Evolutionary conservation across 495 filamentous ascomycete genomes (phyloP), one percentile per base, ranked within the genome.

Genomic region (Tuber brumale): DNA sequence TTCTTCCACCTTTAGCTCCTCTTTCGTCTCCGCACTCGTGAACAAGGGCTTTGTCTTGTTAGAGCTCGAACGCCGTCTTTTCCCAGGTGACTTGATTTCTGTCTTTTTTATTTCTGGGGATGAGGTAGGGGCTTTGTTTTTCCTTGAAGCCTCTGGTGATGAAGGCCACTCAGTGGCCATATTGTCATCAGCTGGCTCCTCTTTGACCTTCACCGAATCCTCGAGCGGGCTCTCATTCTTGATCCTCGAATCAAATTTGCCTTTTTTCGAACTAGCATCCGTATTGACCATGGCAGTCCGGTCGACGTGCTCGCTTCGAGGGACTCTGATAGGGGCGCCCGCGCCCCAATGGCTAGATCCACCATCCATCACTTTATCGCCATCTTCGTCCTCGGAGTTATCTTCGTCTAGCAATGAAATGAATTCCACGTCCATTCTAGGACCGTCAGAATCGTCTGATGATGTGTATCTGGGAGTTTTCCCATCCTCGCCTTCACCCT

Each of bases 281-380:
- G 80, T 82, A 31, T 81, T 82, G 35, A 81, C 76, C 51, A 79
- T 44, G 6, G 74, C 57, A 42, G 77, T 69, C 16, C 79, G 79
- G 61, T 82, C 70, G n/a, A 80, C 46, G 70, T 82, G 80, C 31
- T 69, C 76, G 18, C 76, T 79, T 43, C 80, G 72, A n/a, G 70
- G 76, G n/a, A 81, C 75, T 69, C 81, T 71, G 16, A 82, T 72
- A 41, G 81, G 81, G n/a, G 81, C 81, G 3, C 81, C 80, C 42
- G 76, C 74, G 35, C 80, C 79, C 79, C 79, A 81, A 31, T 66
- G 57, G 10, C 74, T 66, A 16, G 44, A 19, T 2, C 31, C 69
- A 21, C 41, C 27, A 14, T 72, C 72, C 23, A 71, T 35, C 18
- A 74, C 72, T 12, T 37, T 45, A 39, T 78, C 77, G 7, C n/a